Base-by-base conservation (phyloP, 805 yeast genomes). In the Candida piceae region DNA sequence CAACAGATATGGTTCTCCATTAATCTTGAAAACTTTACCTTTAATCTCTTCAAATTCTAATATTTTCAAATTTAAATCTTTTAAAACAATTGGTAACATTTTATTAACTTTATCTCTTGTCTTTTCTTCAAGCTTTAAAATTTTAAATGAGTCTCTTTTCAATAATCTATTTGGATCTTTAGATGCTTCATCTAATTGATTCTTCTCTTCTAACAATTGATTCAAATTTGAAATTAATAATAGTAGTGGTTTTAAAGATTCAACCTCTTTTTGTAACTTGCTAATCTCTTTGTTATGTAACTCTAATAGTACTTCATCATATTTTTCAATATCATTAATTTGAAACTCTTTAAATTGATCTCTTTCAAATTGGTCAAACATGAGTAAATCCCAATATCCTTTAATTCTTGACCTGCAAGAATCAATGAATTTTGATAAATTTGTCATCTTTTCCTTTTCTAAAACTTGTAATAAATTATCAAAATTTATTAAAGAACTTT, bases 91-190 rank as follows among this genome's bases (percentile, higher is more conserved):
- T 0, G 97, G 97, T 46, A 85, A 63, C 46, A 74, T 73, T 51
- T 77, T 76, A n/a, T 74, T 62, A 7, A 89, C 67, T 36, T 73
- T 72, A 47, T 81, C 81, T 38, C 97, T 66, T 27, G 78, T 66
- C 51, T 72, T 80, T 54, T 88, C 96, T 55, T 90, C 98, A 39
- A 81, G 74, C 39, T 84, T 67, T 40, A 90, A 63, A 17, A 89
- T 80, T 42, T 79, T 80, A 45, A 90, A 89, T 2, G 88, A 81
- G 49, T 83, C 80, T 51, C 84, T 76, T 44, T 82, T 76, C 31
- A 83, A 58, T 29, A 89, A 67, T 43, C 97, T 70, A 0, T 90
- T 78, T 0, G 97, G 79, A 55, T 90, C 93, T 50, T 77, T 80
- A 2, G 83, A 72, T 4, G 93, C 77, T 42, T 77, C 82, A 25